Conservation (phyloP, 345 rosid species). For the Arabis hirsuta region DNA sequence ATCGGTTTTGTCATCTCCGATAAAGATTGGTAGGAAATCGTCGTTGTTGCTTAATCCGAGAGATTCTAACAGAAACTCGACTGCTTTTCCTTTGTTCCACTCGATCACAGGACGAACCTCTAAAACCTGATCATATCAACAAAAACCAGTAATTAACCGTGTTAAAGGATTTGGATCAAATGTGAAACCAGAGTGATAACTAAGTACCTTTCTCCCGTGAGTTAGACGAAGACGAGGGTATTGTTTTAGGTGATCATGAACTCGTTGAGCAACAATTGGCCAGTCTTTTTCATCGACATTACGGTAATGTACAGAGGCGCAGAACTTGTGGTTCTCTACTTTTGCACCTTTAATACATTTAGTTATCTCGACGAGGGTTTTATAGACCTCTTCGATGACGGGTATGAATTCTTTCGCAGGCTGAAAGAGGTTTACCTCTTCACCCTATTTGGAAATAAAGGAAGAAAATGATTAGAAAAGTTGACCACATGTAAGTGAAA, state of each 20-base stretch:
- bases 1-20: conserved; percentile 89
- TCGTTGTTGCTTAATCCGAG: conserved; percentile 69
- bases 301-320: conserved; percentile 95
- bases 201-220: conserved; percentile 93
- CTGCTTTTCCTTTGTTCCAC: conserved; percentile 98
- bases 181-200: conserved; percentile 37
- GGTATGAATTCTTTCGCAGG: conserved; percentile 93
- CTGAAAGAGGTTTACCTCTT: conserved; percentile 90
- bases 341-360: conserved; percentile 74
- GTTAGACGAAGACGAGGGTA: conserved; percentile 82
- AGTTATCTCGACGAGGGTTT: conserved; percentile 75
- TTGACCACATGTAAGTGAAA: conserved; percentile 2
- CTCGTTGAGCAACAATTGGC: conserved; percentile 77
- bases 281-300: conserved; percentile 93
- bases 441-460: conserved; percentile 50
- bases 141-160: neutral
- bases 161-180: neutral
- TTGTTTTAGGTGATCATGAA: conserved; percentile 74
- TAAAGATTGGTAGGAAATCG: conserved; percentile 80
- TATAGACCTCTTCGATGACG: conserved; percentile 87
- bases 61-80: conserved; percentile 85
- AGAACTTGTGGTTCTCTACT: conserved; percentile 97
- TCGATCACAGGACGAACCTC: conserved; percentile 94
- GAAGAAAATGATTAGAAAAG: neutral
- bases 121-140: conserved; percentile 68